Base-by-base conservation (phyloP, 2,329 filamentous ascomycete species). In the Microdochium bolleyi region DNA sequence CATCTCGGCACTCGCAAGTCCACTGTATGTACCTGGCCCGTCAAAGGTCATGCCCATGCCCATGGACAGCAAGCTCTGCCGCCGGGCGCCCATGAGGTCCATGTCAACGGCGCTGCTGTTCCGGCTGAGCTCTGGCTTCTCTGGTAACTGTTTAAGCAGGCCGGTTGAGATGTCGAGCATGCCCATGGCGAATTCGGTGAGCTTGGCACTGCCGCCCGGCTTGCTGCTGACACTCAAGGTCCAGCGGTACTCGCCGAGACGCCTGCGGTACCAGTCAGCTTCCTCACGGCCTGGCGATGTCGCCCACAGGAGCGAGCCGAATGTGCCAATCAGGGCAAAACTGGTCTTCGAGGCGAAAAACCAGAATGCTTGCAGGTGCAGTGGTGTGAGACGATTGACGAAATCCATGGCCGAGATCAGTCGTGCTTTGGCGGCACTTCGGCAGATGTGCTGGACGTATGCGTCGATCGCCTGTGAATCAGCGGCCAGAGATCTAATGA, bases 381-480 rank as follows among this genome's bases (percentile, higher is more conserved):
- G 83, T 0, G 90, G 89, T 48, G 88, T 90, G 30, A 97, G 80
- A 0, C 92, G 86, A 70, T 96, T 96, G 61, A 96, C 91, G 69
- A 96, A 96, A 67, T 97, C 92, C 88, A 97, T 95, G 57, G 92
- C 91, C 22, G 89, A 95, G 64, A 96, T 96, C 32, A 97, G 79
- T 5, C 92, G 87, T 0, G 92, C 95, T 68, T 96, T 96, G 51
- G 92, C 92, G 3, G 92, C 92, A 53, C 87, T 92, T 51, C 92
- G 90, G 70, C 92, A 96, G 60, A 96, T 96, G 69, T 95, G 89
- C 52, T 91, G 82, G 50, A 95, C 83, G 62, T 96, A 95, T 0
- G 86, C 80, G 64, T 95, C 89, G 38, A 85, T 75, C 3, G 75
- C 69, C 48, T 67, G 63, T 2, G 59, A 56, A 51, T 66, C 68